These are phyloP conservation scores for Mycena maculata DNA, from an alignment of 768 basidiomycete species.

Conservation along the genomic window DNA sequence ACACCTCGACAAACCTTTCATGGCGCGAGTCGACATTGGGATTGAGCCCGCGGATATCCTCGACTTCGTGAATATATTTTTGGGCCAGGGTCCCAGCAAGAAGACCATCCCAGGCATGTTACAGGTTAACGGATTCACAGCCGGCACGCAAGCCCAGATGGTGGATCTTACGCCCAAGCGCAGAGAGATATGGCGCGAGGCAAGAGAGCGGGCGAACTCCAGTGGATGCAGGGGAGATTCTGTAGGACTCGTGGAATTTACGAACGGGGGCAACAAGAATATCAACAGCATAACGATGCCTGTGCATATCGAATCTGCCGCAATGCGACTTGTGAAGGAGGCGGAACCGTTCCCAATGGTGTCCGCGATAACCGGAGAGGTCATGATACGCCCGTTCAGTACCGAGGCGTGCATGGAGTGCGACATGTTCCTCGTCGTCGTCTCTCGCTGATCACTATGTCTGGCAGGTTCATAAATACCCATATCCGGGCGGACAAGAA, in stretches of 20 bases:
- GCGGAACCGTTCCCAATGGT: neutral
- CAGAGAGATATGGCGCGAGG: neutral
- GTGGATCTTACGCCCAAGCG: neutral
- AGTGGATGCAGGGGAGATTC: too few relatives aligned
- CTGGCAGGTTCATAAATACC: neutral
- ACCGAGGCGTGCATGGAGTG: neutral
- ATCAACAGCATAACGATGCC: too few relatives aligned
- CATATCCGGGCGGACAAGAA: conserved; percentile 4
- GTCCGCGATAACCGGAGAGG: neutral
- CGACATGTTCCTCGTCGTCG: neutral
- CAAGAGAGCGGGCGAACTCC: neutral
- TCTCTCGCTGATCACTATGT: neutral
- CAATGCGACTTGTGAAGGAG: neutral
- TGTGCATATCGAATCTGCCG: neutral
- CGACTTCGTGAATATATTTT: neutral
- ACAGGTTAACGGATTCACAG: neutral
- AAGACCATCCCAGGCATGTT: neutral
- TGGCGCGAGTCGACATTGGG: conserved; percentile 7
- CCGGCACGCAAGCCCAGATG: neutral
- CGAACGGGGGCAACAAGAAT: too few relatives aligned
- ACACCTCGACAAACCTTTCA: conserved; percentile 1
- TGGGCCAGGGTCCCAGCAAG: neutral
- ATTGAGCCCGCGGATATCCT: conserved; percentile 2
- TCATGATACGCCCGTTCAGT: neutral
- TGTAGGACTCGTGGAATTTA: too few relatives aligned